These are phyloP conservation scores for Pezicula neosporulosa DNA, from an alignment of 2,329 filamentous ascomycete genomes.

Conservation along the genomic window DNA sequence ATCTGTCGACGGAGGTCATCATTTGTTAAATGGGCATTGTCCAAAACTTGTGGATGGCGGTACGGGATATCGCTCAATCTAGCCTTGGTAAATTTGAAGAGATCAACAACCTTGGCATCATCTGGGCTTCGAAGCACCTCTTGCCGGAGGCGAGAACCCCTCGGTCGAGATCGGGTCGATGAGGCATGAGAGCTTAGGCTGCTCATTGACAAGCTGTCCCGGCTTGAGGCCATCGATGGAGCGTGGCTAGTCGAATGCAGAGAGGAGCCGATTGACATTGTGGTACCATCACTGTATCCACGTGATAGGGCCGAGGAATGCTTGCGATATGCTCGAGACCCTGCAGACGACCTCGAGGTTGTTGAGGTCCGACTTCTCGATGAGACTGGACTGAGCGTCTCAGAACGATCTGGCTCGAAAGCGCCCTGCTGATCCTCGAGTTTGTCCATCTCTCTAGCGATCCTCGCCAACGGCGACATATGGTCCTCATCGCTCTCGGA, in stretches of 20 bases:
- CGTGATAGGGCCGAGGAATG: conserved; percentile 49
- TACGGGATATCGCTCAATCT: conserved; percentile 82
- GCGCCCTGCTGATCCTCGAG: conserved; percentile 21
- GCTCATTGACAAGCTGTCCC: conserved; percentile 55
- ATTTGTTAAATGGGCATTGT: conserved; percentile 61
- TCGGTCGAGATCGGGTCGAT: conserved; percentile 46
- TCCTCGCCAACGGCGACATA: conserved; percentile 70
- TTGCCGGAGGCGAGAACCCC: conserved; percentile 67
- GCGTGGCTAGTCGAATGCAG: conserved; percentile 31
- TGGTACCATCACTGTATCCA: conserved; percentile 59
- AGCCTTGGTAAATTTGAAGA: conserved; percentile 83
- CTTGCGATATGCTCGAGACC: conserved; percentile 49
- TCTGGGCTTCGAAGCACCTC: conserved; percentile 78
- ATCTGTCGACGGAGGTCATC: conserved; percentile 86
- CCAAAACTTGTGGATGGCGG: conserved; percentile 58
- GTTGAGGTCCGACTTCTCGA: conserved; percentile 32
- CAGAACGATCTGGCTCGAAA: conserved; percentile 21
- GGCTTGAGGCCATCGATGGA: conserved; percentile 27
- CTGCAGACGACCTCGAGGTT: conserved; percentile 49
- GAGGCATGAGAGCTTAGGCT: conserved; percentile 39
- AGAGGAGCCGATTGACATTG: conserved; percentile 65
- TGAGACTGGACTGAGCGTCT: conserved; percentile 28
- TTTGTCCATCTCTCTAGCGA: conserved; percentile 65
- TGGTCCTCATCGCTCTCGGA: conserved; percentile 76
- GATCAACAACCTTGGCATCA: conserved; percentile 67